Conservation (phyloP, 176 grass and related monocot species). For the Hyparrhenia diplandra region DNA sequence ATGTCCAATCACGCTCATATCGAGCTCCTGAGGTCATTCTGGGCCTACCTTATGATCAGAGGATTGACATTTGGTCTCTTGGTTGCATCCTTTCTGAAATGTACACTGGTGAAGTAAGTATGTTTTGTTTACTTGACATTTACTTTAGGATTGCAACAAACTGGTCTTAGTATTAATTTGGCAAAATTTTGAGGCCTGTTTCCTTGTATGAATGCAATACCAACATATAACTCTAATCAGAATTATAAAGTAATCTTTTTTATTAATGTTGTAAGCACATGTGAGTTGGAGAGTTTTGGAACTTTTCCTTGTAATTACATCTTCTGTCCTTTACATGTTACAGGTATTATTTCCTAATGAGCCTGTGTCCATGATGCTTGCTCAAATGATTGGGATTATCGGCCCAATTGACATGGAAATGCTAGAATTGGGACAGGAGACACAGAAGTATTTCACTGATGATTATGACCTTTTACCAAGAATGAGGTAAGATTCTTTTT, state of each 20-base stretch:
- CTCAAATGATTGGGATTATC: constrained; percentile 68
- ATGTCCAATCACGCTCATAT: constrained; percentile 99
- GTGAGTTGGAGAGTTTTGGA: neutral
- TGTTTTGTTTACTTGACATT: neutral
- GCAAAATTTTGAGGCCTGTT: constrained; percentile 9
- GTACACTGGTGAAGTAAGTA: constrained; percentile 76
- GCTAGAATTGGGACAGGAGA: constrained; percentile 68
- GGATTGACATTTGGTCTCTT: constrained; percentile 96
- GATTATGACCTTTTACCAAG: constrained; percentile 72
- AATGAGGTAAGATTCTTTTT: constrained; percentile 62
- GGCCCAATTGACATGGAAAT: constrained; percentile 94
- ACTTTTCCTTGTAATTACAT: neutral
- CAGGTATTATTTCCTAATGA: constrained; percentile 98
- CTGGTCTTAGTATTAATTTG: neutral
- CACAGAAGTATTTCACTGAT: constrained; percentile 79
- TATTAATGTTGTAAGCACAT: neutral
- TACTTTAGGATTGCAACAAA: neutral
- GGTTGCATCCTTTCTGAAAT: constrained; percentile 95
- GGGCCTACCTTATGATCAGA: constrained; percentile 91
- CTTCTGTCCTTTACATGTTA: constrained; percentile 12
- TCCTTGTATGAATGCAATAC: constrained; percentile 9
- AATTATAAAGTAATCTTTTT: neutral
- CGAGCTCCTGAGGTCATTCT: constrained; percentile 95
- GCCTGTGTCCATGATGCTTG: constrained; percentile 74
- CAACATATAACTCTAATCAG: neutral